Evolutionary conservation across 768 basidiomycete species (phyloP).

Genomic region (Rhodotorula kratochvilovae): DNA sequence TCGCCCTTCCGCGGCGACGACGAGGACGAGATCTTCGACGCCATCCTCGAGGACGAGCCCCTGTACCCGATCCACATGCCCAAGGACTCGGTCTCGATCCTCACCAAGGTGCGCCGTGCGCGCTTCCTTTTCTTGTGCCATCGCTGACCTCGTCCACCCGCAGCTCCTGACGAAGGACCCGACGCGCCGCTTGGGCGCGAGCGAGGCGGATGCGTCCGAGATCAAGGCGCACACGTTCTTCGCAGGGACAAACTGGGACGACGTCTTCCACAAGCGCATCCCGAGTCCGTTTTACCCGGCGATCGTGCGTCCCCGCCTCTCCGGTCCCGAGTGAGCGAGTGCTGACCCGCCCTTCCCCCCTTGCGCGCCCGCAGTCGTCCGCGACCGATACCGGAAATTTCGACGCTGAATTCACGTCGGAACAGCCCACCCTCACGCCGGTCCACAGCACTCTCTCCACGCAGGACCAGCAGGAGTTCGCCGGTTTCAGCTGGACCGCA

Average conservation of each 20-base stretch:
- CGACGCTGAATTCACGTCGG: constrained; percentile 92
- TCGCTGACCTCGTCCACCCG: neutral
- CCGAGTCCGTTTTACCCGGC: constrained; percentile 96
- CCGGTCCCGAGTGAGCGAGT: neutral
- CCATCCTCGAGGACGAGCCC: constrained; percentile 96
- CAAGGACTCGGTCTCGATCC: constrained; percentile 85
- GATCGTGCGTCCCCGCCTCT: constrained; percentile 60
- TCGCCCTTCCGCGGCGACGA: constrained; percentile 99
- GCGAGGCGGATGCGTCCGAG: constrained; percentile 87
- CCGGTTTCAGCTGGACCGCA: constrained; percentile 39
- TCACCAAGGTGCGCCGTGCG: constrained; percentile 68
- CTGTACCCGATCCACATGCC: constrained; percentile 99
- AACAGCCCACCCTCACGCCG: constrained; percentile 94
- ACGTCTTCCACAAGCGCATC: constrained; percentile 93
- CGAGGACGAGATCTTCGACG: constrained; percentile 99
- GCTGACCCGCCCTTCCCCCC: constrained; percentile 35
- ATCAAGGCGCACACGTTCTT: constrained; percentile 98
- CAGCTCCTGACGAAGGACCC: constrained; percentile 92
- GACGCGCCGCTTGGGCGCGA: constrained; percentile 78
- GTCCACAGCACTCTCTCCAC: constrained; percentile 88
- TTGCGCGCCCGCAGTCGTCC: constrained; percentile 37
- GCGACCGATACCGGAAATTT: constrained; percentile 61
- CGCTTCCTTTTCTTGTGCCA: neutral
- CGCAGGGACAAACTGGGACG: constrained; percentile 95
- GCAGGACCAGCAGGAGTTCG: constrained; percentile 90